phyloP scores from a whole-genome alignment of 1,284 basidiomycete species.

The Phylloporus sp. region DNA sequence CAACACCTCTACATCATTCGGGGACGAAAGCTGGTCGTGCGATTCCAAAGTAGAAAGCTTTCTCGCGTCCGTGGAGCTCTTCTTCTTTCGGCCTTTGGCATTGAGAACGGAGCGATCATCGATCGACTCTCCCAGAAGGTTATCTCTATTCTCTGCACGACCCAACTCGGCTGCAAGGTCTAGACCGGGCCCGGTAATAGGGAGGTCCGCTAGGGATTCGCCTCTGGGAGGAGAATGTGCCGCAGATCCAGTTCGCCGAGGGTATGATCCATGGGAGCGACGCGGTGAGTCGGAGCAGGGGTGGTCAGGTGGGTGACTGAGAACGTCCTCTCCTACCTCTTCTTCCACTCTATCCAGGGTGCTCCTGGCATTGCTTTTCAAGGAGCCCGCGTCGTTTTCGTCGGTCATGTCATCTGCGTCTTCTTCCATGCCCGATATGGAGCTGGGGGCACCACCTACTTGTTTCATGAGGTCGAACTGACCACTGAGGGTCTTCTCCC shows the following conservation, averaged over 20 bases:
- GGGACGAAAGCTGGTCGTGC: slow-evolving; percentile 46
- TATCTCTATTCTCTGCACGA: slow-evolving; percentile 82
- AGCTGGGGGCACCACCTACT: slow-evolving; percentile 57
- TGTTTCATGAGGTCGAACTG: slow-evolving; percentile 76
- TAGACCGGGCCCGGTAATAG: slow-evolving; percentile 84
- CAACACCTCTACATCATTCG: slow-evolving; percentile 68
- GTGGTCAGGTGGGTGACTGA: slow-evolving; percentile 43
- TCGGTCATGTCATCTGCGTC: slow-evolving; percentile 53
- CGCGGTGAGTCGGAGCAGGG: slow-evolving; percentile 45
- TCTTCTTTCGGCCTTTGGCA: slow-evolving; percentile 56
- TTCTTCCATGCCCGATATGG: slow-evolving; percentile 47
- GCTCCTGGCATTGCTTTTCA: slow-evolving; percentile 59
- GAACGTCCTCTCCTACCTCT: slow-evolving; percentile 42
- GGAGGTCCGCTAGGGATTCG: slow-evolving; percentile 78
- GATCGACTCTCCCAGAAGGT: slow-evolving; percentile 56
- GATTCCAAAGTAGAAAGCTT: slow-evolving; percentile 47
- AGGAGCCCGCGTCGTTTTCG: slow-evolving; percentile 53
- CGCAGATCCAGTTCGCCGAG: slow-evolving; percentile 58
- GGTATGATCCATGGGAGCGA: slow-evolving; percentile 50
- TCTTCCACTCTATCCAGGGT: slow-evolving; percentile 62
- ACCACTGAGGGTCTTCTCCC: slow-evolving; percentile 88
- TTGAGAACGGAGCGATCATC: slow-evolving; percentile 53
- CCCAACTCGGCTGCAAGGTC: slow-evolving; percentile 91
- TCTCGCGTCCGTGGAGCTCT: slow-evolving; percentile 43
- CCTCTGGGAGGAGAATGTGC: slow-evolving; percentile 57